Percentiles rank a stretch among this genome's conserved stretches.
phyloP scores from a whole-genome alignment of 768 basidiomycete species.

The Podaxis rugospora region DNA sequence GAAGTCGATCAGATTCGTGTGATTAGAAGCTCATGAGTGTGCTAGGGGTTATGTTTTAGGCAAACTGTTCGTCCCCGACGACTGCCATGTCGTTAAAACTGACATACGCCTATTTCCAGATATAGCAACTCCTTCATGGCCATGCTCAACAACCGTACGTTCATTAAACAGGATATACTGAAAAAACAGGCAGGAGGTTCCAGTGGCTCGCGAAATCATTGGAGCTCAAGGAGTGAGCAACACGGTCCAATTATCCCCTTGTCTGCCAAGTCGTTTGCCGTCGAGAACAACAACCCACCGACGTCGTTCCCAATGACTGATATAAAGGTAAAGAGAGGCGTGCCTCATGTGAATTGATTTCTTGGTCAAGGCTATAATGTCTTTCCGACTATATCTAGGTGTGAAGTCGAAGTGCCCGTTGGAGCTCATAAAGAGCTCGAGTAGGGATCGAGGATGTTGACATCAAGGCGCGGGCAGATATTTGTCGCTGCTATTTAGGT shows the following conservation, averaged over 20 bases:
- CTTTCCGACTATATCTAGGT: background rate
- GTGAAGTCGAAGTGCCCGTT: background rate
- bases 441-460: too few relatives aligned
- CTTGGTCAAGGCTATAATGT: background rate
- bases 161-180: background rate
- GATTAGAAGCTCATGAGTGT: background rate
- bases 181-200: background rate
- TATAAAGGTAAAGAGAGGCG: background rate
- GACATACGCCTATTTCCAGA: background rate
- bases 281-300: background rate
- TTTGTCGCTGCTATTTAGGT: too few relatives aligned
- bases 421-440: background rate
- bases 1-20: background rate
- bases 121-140: slow-evolving; percentile 8
- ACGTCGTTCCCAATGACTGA: background rate
- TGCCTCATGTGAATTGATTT: background rate
- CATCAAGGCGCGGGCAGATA: background rate
- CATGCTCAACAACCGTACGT: slow-evolving; percentile 4
- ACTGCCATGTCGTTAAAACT: background rate
- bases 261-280: background rate
- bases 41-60: slow-evolving; percentile 1
- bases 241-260: background rate
- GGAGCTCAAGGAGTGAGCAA: background rate
- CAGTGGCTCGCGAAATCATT: background rate
- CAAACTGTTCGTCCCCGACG: background rate